A percentile compares a stretch with the other conserved stretches of the same genome.
phyloP scores from a whole-genome alignment of 2,329 filamentous ascomycete genomes.

The Grosmannia serpens region DNA sequence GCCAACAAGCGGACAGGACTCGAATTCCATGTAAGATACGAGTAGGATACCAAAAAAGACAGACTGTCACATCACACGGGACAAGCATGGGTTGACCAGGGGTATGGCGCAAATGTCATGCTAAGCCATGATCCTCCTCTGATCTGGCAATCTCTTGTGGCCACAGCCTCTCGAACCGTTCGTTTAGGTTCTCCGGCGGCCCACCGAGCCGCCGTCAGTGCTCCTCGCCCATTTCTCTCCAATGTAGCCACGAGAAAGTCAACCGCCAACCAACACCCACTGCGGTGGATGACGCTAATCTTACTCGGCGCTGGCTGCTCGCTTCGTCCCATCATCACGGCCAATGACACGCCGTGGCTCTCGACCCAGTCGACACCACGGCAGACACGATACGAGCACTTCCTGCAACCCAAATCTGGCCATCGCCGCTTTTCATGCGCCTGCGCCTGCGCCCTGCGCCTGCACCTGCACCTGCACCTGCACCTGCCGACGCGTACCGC shows the following conservation, averaged over 20 bases:
- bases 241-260: not conserved
- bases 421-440: not conserved
- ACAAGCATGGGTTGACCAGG: not conserved
- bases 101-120: not conserved
- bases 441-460: no score
- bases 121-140: slow-evolving; percentile 7
- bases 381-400: not conserved
- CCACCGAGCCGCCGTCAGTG: slow-evolving; percentile 5
- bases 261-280: not conserved
- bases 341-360: slow-evolving; percentile 3
- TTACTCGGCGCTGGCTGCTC: slow-evolving; percentile 2
- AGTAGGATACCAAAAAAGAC: not conserved
- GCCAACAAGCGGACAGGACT: no score
- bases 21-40: not conserved
- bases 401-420: not conserved
- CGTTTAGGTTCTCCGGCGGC: not conserved
- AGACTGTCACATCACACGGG: not conserved
- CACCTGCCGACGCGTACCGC: not conserved
- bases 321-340: slow-evolving; percentile 4
- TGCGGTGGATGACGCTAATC: slow-evolving; percentile 5
- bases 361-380: not conserved
- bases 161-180: not conserved
- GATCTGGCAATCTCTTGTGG: slow-evolving; percentile 8
- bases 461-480: not conserved
- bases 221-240: not conserved